phyloP scores from a whole-genome alignment of 2,329 filamentous ascomycete genomes.

The Aspergillus hortae region DNA sequence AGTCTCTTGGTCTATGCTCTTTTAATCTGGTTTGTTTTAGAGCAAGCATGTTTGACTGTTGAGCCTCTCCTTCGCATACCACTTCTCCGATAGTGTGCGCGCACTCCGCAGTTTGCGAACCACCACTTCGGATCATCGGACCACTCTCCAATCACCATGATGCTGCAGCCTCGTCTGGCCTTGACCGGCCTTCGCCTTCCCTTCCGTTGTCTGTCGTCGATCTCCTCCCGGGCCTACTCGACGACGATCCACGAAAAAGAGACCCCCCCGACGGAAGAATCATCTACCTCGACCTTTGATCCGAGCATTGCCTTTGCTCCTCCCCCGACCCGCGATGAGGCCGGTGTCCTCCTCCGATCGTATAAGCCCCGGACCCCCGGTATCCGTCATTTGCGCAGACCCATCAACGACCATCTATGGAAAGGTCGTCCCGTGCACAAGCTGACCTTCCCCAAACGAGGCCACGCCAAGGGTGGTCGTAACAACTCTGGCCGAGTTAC shows the following conservation, averaged over 20 bases:
- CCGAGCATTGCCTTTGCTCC: slow-evolving; percentile 42
- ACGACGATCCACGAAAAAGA: slow-evolving; percentile 41
- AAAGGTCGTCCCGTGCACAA: slow-evolving; percentile 80
- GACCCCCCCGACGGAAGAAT: slow-evolving; percentile 22
- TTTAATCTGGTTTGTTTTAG: not conserved
- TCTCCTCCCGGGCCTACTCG: slow-evolving; percentile 52
- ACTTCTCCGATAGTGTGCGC: not conserved
- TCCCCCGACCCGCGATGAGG: slow-evolving; percentile 41
- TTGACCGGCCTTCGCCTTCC: slow-evolving; percentile 49
- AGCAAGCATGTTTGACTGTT: slow-evolving; percentile 12
- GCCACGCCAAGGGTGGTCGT: slow-evolving; percentile 85
- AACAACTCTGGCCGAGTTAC: slow-evolving; percentile 85
- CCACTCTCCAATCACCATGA: slow-evolving; percentile 30
- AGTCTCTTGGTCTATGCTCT: slow-evolving; percentile 2
- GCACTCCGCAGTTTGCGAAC: not conserved
- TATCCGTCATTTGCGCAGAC: slow-evolving; percentile 82
- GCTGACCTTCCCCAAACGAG: slow-evolving; percentile 88
- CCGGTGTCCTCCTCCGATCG: slow-evolving; percentile 61
- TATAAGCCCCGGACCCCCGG: slow-evolving; percentile 94
- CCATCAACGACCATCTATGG: slow-evolving; percentile 95
- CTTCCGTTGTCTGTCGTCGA: slow-evolving; percentile 44
- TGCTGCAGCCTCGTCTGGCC: slow-evolving; percentile 66
- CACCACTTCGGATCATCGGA: slow-evolving; percentile 5
- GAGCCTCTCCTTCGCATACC: slow-evolving; percentile 1
- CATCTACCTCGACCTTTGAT: slow-evolving; percentile 35